Percentiles rank a stretch among this genome's conserved stretches.
These are phyloP conservation scores for Durio zibethinus DNA, from an alignment of 345 rosid genomes.

Conservation along the genomic window DNA sequence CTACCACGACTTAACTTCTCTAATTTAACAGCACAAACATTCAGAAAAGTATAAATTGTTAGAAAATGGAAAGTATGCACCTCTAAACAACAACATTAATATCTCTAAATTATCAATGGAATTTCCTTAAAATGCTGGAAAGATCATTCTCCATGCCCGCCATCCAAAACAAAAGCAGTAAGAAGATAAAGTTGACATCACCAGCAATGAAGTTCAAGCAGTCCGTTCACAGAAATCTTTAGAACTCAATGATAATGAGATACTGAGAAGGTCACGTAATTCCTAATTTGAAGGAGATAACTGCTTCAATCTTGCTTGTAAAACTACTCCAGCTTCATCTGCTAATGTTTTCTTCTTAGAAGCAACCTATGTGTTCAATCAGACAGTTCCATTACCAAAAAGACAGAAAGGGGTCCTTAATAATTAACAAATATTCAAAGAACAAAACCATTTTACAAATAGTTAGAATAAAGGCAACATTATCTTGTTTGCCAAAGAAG, in stretches of 20 bases:
- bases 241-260: neutral
- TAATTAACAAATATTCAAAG: neutral
- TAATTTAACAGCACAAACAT: neutral
- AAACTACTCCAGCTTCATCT: slow-evolving; percentile 75
- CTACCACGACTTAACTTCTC: neutral
- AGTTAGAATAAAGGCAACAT: neutral
- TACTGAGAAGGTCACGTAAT: neutral
- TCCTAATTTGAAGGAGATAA: slow-evolving; percentile 37
- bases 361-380: slow-evolving; percentile 60
- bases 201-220: neutral
- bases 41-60: neutral
- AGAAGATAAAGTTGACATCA: neutral
- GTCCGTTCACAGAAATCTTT: neutral
- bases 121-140: neutral
- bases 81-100: neutral
- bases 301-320: slow-evolving; percentile 71
- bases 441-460: neutral
- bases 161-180: neutral
- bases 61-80: neutral
- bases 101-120: neutral
- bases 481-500: neutral
- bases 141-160: neutral
- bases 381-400: neutral
- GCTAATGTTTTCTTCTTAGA: slow-evolving; percentile 82
- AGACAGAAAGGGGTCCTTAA: neutral